A percentile compares a stretch with the other conserved stretches of the same genome.
phyloP scores from a whole-genome alignment of 2,329 filamentous ascomycete species.

The Scytalidium lignicola region DNA sequence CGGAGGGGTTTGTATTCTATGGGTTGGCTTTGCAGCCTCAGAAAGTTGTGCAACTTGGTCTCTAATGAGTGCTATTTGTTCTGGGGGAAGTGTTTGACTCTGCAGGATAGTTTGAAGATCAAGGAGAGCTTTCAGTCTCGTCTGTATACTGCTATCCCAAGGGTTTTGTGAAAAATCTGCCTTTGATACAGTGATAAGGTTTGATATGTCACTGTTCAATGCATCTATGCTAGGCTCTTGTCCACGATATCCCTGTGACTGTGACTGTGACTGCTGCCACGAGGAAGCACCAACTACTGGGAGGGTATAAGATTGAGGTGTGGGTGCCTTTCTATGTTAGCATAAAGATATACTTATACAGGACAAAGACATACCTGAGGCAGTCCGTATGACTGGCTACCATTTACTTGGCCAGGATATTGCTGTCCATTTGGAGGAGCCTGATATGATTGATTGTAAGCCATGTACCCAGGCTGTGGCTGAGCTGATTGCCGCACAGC shows the following conservation, averaged over 20 bases:
- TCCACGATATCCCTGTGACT: conserved; percentile 20
- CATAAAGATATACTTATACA: not conserved
- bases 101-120: conserved; percentile 79
- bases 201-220: conserved; percentile 78
- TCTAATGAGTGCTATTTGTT: conserved; percentile 79
- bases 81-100: conserved; percentile 69
- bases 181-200: conserved; percentile 68
- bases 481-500: conserved; percentile 20
- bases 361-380: conserved; percentile 19
- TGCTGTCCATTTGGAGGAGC: conserved; percentile 16
- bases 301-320: conserved; percentile 29
- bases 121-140: conserved; percentile 76
- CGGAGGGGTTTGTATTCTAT: conserved; percentile 30
- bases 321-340: conserved; percentile 14
- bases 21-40: conserved; percentile 26
- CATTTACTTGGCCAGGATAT: conserved; percentile 9
- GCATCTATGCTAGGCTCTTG: conserved; percentile 60
- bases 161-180: conserved; percentile 71
- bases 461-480: conserved; percentile 22
- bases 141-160: conserved; percentile 69
- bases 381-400: conserved; percentile 18
- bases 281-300: conserved; percentile 31
- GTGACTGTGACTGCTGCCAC: conserved; percentile 25
- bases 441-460: conserved; percentile 26
- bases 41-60: conserved; percentile 74